Conservation (phyloP, 192 early-diverging fungal species). For the Podila epicladia region DNA sequence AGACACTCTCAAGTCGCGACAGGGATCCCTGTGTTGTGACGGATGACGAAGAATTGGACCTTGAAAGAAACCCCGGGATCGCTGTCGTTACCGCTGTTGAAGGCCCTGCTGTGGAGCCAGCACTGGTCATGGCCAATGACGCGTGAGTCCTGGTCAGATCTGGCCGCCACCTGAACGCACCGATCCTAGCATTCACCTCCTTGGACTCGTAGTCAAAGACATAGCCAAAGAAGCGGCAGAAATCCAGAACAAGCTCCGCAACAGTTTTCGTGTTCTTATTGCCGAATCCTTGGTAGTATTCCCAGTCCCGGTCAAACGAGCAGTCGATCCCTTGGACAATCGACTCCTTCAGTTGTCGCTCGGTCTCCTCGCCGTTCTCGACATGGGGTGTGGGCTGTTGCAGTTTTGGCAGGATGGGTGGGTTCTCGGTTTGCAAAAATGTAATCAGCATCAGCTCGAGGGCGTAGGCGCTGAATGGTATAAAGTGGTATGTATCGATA, state of each 20-base stretch:
- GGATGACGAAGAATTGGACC: background rate
- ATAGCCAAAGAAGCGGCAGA: constrained; percentile 50
- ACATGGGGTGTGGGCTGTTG: constrained; percentile 11
- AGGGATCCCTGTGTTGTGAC: background rate
- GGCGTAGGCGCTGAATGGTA: constrained; percentile 34
- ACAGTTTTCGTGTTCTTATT: constrained; percentile 19
- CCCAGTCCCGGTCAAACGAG: constrained; percentile 41
- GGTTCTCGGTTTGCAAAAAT: constrained; percentile 47
- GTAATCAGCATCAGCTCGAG: constrained; percentile 38
- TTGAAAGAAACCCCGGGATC: background rate
- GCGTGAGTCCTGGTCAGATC: background rate
- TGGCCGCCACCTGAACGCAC: constrained; percentile 37
- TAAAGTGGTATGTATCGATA: constrained; percentile 8
- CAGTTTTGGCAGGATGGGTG: constrained; percentile 36
- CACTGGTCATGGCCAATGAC: background rate
- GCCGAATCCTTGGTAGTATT: constrained; percentile 21
- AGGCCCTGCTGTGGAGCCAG: background rate
- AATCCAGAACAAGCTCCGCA: constrained; percentile 37
- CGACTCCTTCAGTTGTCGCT: constrained; percentile 15
- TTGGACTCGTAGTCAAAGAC: constrained; percentile 48
- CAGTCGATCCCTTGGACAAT: constrained; percentile 47
- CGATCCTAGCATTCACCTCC: constrained; percentile 43
- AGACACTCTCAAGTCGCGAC: background rate
- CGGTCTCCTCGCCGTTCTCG: background rate
- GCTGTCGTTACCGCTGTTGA: background rate